phyloP scores from a whole-genome alignment of 108 stramenopile genomes.

The Pseudonitzschia pungens region DNA sequence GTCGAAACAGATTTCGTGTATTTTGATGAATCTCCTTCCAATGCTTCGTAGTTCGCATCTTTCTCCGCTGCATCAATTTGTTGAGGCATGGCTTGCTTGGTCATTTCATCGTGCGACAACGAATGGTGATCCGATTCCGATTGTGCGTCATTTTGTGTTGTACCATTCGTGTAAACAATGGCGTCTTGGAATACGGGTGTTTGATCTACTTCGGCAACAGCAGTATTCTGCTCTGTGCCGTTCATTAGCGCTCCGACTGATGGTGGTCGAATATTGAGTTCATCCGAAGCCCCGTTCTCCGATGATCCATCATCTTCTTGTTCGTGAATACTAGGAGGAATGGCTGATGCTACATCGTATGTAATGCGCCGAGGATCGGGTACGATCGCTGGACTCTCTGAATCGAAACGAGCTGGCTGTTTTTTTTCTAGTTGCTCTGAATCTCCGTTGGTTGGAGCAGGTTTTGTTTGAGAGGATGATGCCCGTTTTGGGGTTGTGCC shows the following conservation, averaged over 20 bases:
- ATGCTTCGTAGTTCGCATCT: constrained; percentile 3
- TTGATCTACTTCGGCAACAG: constrained; percentile 4
- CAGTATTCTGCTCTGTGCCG: neutral
- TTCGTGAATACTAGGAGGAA: constrained; percentile 1
- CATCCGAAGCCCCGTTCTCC: constrained; percentile 8
- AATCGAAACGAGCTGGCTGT: neutral
- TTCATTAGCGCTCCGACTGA: neutral
- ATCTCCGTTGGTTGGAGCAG: neutral
- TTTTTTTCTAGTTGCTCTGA: neutral
- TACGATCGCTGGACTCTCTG: neutral
- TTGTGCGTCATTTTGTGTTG: neutral
- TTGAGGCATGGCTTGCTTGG: neutral
- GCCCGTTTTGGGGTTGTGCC: neutral
- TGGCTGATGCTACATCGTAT: constrained; percentile 12
- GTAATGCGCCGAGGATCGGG: neutral
- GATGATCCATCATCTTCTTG: neutral
- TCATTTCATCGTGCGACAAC: neutral
- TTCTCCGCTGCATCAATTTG: neutral
- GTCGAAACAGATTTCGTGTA: neutral
- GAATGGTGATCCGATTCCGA: constrained; percentile 3
- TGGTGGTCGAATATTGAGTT: constrained; percentile 5
- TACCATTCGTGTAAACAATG: neutral
- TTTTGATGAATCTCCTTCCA: neutral
- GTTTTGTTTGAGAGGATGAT: neutral
- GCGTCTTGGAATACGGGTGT: neutral